phyloP scores from a whole-genome alignment of 345 rosid genomes.

The Gossypium raimondii region DNA sequence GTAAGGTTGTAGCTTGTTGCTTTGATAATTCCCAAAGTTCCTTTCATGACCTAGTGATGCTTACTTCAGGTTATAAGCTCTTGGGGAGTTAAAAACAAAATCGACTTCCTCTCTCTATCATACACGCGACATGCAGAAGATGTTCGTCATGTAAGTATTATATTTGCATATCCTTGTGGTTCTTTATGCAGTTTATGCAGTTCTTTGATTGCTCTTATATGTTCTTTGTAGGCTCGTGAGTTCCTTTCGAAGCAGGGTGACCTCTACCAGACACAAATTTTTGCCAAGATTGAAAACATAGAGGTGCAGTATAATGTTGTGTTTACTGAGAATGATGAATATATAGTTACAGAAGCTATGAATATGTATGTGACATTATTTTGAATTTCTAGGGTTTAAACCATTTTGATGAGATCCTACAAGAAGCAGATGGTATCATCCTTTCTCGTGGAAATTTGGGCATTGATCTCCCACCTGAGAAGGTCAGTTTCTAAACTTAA shows the following conservation, averaged over 20 bases:
- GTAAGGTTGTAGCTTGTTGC: conserved; percentile 10
- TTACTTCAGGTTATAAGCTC: conserved; percentile 69
- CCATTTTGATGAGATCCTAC: conserved; percentile 96
- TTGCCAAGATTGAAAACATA: conserved; percentile 90
- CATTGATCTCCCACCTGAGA: conserved; percentile 96
- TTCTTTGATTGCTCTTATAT: not conserved
- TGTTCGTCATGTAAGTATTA: conserved; percentile 66
- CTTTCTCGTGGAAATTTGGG: conserved; percentile 99
- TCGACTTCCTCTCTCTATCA: conserved; percentile 90
- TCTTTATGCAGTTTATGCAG: not conserved
- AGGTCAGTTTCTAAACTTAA: conserved; percentile 42
- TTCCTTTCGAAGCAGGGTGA: conserved; percentile 76
- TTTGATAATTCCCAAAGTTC: conserved; percentile 5
- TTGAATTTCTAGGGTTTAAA: conserved; percentile 59
- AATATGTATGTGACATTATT: not conserved
- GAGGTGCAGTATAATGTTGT: conserved; percentile 41
- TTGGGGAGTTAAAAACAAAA: conserved; percentile 95
- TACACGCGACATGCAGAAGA: conserved; percentile 96
- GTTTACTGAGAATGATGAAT: not conserved
- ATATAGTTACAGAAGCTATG: not conserved
- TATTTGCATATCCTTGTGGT: not conserved
- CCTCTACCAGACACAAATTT: conserved; percentile 82
- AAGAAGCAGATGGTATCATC: conserved; percentile 97
- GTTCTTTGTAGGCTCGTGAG: conserved; percentile 69
- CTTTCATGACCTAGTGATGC: conserved; percentile 4